Base-by-base conservation (phyloP, 805 yeast species). In the Pichia nanzhaoensis region DNA sequence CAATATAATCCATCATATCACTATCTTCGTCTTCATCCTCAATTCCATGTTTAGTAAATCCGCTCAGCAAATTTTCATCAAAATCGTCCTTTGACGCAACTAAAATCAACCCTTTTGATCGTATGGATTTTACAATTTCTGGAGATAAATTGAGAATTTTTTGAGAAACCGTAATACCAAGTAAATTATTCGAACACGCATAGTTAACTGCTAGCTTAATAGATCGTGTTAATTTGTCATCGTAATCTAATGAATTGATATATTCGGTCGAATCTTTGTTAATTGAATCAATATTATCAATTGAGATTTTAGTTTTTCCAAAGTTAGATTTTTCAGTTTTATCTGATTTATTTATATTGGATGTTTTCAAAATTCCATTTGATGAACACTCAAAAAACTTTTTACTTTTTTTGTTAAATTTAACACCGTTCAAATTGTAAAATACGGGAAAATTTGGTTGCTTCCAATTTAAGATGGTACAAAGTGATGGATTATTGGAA, bases 391-490 rank as follows among this genome's bases (percentile, higher is more conserved):
- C 52, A 13, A 53, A 59, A 47, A 72, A 73, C 42, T 49, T 49
- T 16, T 65, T 63, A 1, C 47, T 39, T 2, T 30, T 40, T 9
- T 53, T 46, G 28, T 61, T 51, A 54, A 60, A 69, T 33, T 71
- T 66, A 10, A 81, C 67, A n/a, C 88, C 86, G 54, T 79, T 81
- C 75, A 90, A 77, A 45, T 82, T 78, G 65, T 86, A 84, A 52
- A 93, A 80, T 0, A 93, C 98, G 0, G 99, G 97, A 65, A 84
- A 93, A 61, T 91, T 91, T 13, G 99, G 98, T 65, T 93, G 99
- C 64, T 93, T 93, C 99, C 99, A 93, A 65, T 93, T 93, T 55
- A 93, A 67, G 38, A 88, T 84, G 10, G 95, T 87, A 65, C 98
- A 93, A n/a, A 89, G 87, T 38, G 80, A 77, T 30, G 96, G 84